Evolutionary conservation across 495 filamentous ascomycete species (phyloP), one percentile per base, ranked within the genome.

Genomic region (Penicillium bialowiezense): DNA sequence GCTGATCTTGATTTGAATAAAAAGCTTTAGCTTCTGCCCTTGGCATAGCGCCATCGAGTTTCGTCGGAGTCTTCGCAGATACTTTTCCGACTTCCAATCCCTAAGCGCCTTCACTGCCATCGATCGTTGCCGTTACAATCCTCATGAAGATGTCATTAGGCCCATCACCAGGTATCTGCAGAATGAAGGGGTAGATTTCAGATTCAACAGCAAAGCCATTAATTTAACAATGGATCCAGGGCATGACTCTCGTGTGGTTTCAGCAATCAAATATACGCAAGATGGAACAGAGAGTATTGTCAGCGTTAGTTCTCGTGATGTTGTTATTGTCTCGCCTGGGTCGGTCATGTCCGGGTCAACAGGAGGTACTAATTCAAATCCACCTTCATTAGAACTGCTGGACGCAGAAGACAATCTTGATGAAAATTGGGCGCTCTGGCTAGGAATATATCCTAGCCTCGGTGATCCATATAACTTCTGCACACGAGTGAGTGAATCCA

Each of bases 31-130:
- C n/a, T 70, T 76, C 53, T 59, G 70, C 46, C 66, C 68, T 13
- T 68, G 63, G 51, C 70, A 76, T 56, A 70, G 65, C 50, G 70
- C 67, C 1, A 53, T 55, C 9, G 65, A 68, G 29, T 65, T 68
- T 45, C 54, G 57, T 32, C 42, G 65, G 37, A 50, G 50, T 20
- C 45, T 65, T 7, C 51, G 50, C 24, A 56, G 54, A 28, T 59
- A 60, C 44, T 44, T 60, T 2, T 50, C 45, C 12, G 58, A 59
- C 7, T 51, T 60, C 26, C 43, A 47, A 14, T 40, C 50, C 1
- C 28, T 73, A 12, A 63, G 69, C 50, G 55, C 55, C 13, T 42
- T 65, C 12, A 48, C 36, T 5, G 45, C 54, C 15, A 42, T 61
- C 7, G 52, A 65, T 31, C 42, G 48, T 2, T 67, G 64, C 13